Evolutionary conservation across 1,284 basidiomycete species (phyloP), one percentile per base, ranked within the genome.

Genomic region (Austroboletus niveus): DNA sequence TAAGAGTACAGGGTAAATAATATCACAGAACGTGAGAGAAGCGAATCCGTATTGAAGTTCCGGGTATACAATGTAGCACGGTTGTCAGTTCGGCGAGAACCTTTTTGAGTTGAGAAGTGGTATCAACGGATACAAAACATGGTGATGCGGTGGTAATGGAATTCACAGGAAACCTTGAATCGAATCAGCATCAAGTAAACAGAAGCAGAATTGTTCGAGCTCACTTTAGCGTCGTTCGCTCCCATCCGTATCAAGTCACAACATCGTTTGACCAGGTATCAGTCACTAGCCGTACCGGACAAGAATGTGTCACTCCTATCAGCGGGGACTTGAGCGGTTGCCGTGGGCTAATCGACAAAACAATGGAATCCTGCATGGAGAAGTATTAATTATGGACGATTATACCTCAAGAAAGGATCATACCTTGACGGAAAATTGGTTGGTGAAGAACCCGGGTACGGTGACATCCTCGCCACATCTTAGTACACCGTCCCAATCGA

Each of bases 401-500:
- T 2, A 15, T 9, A 30, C 17, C 29, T 36, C 5, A 8, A 40
- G 4, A 11, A 27, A 47, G 22, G 15, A 35, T 24, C 51, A n/a
- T 57, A 68, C 64, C 55, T 56, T 65, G 36, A 66, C 52, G 2
- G 52, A 63, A 50, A 69, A 35, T 15, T 55, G 51, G 46, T 17
- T 52, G 2, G 65, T 66, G 40, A 17, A 47, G 53, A 69, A 70
- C 31, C 57, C 42, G 2, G 59, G 51, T 17, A 51, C 48, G 2
- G 49, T 52, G 41, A 51, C 48, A n/a, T 63, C 53, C 35, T 61
- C 52, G 24, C 31, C 30, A 24, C 60, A 70, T 42, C 32, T 47
- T 31, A 66, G 20, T 11, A 56, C 49, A 22, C 67, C 69, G n/a
- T 65, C 58, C 64, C 69, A 69, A 36, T 69, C 65, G 17, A 70